phyloP scores from a whole-genome alignment of 202 grass and related monocot genomes.

The Carex arenaria region DNA sequence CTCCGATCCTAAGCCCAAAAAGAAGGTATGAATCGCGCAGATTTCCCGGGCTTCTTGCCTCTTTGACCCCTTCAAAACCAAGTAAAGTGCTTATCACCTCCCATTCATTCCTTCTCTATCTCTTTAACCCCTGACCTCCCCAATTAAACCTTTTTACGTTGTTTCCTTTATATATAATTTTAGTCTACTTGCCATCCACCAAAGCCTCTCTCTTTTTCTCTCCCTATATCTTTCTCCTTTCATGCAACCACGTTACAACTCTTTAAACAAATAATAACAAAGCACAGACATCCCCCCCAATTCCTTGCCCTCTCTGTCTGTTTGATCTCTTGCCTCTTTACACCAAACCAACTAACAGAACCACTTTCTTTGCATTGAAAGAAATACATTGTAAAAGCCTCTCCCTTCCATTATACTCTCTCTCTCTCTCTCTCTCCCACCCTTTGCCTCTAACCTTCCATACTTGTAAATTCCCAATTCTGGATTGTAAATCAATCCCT shows the following conservation, averaged over 20 bases:
- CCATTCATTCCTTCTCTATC: background rate
- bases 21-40: slow-evolving; percentile 21
- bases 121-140: background rate
- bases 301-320: background rate
- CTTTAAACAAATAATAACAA: slow-evolving; percentile 49
- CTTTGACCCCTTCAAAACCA: slow-evolving; percentile 36
- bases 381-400: slow-evolving; percentile 1
- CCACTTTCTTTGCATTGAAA: slow-evolving; percentile 28
- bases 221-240: slow-evolving; percentile 5
- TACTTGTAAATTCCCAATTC: background rate
- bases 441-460: slow-evolving; percentile 1
- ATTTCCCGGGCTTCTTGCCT: slow-evolving; percentile 38
- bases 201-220: background rate
- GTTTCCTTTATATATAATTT: background rate
- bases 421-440: background rate
- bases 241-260: slow-evolving; percentile 60
- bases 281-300: slow-evolving; percentile 10
- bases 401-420: background rate
- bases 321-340: slow-evolving; percentile 25
- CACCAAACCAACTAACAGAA: slow-evolving; percentile 24
- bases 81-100: slow-evolving; percentile 22
- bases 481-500: background rate
- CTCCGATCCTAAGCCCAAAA: background rate
- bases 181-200: slow-evolving; percentile 2
- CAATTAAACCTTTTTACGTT: background rate